phyloP scores from a whole-genome alignment of 2,329 filamentous ascomycete genomes.

The Botrytis tulipae region DNA sequence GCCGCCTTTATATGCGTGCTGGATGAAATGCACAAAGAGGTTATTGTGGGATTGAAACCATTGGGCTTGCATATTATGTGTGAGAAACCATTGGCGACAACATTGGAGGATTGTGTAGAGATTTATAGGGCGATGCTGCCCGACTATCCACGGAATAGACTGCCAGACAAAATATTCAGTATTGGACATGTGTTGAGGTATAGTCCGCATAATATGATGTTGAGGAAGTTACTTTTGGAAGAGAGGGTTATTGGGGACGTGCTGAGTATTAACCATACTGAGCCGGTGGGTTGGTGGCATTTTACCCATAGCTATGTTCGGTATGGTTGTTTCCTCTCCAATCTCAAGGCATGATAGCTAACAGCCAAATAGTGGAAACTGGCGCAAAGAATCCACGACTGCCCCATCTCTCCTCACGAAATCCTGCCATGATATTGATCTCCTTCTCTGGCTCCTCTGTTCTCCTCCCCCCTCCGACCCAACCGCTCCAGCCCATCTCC shows the following conservation, averaged over 20 bases:
- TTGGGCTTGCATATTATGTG: conserved; percentile 82
- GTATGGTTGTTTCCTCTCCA: conserved; percentile 37
- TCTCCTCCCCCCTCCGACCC: conserved; percentile 48
- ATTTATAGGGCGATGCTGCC: conserved; percentile 62
- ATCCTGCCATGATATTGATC: conserved; percentile 93
- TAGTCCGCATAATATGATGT: conserved; percentile 84
- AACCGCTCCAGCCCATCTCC: conserved; percentile 27
- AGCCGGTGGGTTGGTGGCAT: conserved; percentile 96
- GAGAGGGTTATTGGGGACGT: conserved; percentile 79
- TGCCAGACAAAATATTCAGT: conserved; percentile 63
- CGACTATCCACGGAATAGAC: conserved; percentile 37
- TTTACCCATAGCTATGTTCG: conserved; percentile 87
- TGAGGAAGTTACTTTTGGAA: conserved; percentile 74
- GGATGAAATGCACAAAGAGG: conserved; percentile 84
- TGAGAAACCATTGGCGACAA: conserved; percentile 89
- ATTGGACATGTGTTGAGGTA: conserved; percentile 94
- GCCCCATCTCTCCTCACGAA: conserved; percentile 87
- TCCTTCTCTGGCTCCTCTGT: conserved; percentile 86
- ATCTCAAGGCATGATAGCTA: not conserved
- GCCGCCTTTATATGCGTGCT: conserved; percentile 71
- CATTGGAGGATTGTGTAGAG: conserved; percentile 70
- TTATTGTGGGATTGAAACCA: conserved; percentile 70
- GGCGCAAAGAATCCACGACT: conserved; percentile 76
- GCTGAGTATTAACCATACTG: conserved; percentile 83
- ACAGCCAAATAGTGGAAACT: conserved; percentile 67